Percentiles rank a stretch among this genome's conserved stretches.
These are phyloP conservation scores for Eucalyptus guilfoylei DNA, from an alignment of 345 rosid genomes.

Conservation along the genomic window DNA sequence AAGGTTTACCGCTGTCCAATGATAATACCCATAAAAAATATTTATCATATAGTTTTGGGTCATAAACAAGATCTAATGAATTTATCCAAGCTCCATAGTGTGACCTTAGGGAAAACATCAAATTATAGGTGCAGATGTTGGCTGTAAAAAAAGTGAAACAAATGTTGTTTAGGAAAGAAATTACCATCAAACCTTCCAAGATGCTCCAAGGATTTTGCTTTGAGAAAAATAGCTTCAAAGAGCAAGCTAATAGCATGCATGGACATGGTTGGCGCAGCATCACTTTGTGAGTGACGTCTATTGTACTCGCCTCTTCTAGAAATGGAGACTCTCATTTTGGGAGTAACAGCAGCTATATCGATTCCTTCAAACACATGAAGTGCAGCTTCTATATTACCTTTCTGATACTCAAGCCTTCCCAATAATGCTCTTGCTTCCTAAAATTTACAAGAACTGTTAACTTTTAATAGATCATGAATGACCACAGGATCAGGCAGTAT, in stretches of 20 bases:
- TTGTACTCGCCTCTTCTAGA: constrained; percentile 26
- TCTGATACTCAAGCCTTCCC: constrained; percentile 65
- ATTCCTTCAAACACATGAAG: constrained; percentile 69
- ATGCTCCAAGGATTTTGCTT: constrained; percentile 54
- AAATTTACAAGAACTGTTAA: neutral
- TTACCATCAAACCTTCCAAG: constrained; percentile 54
- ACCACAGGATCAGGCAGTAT: neutral
- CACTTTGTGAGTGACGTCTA: constrained; percentile 30
- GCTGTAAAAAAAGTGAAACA: neutral
- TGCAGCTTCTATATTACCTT: constrained; percentile 58
- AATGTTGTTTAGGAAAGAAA: neutral
- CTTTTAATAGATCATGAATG: neutral
- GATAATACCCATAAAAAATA: neutral
- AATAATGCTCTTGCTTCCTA: constrained; percentile 79
- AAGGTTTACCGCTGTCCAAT: neutral
- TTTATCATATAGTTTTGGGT: neutral
- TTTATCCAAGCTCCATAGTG: neutral
- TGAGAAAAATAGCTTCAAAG: constrained; percentile 53
- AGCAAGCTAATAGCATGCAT: constrained; percentile 53
- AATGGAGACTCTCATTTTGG: constrained; percentile 43
- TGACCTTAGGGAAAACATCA: neutral
- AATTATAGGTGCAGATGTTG: neutral
- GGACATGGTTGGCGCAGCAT: constrained; percentile 40
- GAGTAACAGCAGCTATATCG: constrained; percentile 36
- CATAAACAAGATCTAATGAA: neutral